Percentiles rank a stretch among this genome's conserved stretches.
Evolutionary conservation across 1,139 yeast genomes (phyloP).

Genomic region (Petasospora fabianii): DNA sequence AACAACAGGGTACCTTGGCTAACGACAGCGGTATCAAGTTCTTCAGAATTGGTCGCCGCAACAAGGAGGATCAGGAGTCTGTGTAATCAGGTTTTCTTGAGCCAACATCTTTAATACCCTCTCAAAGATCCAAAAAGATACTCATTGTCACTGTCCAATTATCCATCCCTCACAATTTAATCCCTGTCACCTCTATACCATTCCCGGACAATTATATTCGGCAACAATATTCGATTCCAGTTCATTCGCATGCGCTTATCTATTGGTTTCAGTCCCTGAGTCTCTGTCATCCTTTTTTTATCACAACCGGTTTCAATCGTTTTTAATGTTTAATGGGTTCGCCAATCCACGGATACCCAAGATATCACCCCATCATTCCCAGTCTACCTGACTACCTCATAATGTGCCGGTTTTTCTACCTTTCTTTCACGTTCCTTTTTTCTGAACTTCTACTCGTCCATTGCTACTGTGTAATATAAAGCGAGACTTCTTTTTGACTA

Average conservation of each 20-base stretch:
- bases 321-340: conserved; percentile 4
- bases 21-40: conserved; percentile 69
- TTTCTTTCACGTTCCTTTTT: conserved; percentile 1
- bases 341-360: background rate
- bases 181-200: too few relatives aligned
- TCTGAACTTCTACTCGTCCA: background rate
- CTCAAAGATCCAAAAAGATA: background rate
- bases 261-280: too few relatives aligned
- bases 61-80: conserved; percentile 55
- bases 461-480: conserved; percentile 1
- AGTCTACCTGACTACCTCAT: background rate
- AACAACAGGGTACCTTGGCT: conserved; percentile 23
- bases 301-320: background rate
- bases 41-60: conserved; percentile 67
- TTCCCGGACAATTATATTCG: too few relatives aligned
- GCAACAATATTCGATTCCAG: too few relatives aligned
- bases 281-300: background rate
- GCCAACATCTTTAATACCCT: background rate
- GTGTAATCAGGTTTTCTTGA: too few relatives aligned
- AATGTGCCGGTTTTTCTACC: background rate
- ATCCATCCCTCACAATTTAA: too few relatives aligned
- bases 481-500: too few relatives aligned
- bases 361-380: background rate
- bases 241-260: too few relatives aligned
- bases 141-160: too few relatives aligned